Evolutionary conservation across 2,329 filamentous ascomycete genomes (phyloP).

Genomic region (Neofusicoccum sp.): DNA sequence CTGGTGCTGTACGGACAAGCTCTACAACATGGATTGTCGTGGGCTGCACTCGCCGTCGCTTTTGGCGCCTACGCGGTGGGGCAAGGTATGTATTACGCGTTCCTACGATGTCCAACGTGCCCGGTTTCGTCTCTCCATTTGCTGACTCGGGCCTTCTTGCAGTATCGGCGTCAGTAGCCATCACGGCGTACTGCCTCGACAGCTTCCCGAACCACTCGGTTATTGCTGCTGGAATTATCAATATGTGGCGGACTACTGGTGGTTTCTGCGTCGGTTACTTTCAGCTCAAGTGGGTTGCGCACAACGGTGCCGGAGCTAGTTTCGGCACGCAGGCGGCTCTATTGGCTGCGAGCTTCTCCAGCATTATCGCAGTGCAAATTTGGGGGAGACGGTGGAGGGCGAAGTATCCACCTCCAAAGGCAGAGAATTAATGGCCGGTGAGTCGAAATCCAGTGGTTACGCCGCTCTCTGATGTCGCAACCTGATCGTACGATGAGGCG

Average conservation of each 20-base stretch:
- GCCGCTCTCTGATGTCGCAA: neutral
- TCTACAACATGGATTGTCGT: slow-evolving; percentile 32
- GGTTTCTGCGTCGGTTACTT: slow-evolving; percentile 38
- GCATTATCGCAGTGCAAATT: neutral
- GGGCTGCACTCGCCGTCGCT: slow-evolving; percentile 32
- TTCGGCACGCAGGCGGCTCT: slow-evolving; percentile 38
- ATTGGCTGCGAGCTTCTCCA: slow-evolving; percentile 23
- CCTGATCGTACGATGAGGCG: neutral
- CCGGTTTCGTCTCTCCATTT: neutral
- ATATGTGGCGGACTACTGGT: slow-evolving; percentile 29
- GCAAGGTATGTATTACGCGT: slow-evolving; percentile 8
- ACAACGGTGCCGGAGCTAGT: slow-evolving; percentile 29
- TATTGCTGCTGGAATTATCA: slow-evolving; percentile 33
- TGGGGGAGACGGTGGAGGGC: slow-evolving; percentile 1
- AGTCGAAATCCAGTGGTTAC: neutral
- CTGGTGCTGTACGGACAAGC: slow-evolving; percentile 34
- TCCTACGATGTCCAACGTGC: neutral
- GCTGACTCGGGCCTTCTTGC: neutral
- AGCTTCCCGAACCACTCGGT: slow-evolving; percentile 32
- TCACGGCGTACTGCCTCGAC: slow-evolving; percentile 36
- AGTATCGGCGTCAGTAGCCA: slow-evolving; percentile 20
- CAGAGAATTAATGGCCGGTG: neutral
- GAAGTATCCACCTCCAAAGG: neutral
- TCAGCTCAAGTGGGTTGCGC: slow-evolving; percentile 33
- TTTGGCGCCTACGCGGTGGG: slow-evolving; percentile 27